Evolutionary conservation across 257 asterid genomes (phyloP), one percentile per base, ranked within the genome.

Genomic region (Ocimum tenuiflorum): DNA sequence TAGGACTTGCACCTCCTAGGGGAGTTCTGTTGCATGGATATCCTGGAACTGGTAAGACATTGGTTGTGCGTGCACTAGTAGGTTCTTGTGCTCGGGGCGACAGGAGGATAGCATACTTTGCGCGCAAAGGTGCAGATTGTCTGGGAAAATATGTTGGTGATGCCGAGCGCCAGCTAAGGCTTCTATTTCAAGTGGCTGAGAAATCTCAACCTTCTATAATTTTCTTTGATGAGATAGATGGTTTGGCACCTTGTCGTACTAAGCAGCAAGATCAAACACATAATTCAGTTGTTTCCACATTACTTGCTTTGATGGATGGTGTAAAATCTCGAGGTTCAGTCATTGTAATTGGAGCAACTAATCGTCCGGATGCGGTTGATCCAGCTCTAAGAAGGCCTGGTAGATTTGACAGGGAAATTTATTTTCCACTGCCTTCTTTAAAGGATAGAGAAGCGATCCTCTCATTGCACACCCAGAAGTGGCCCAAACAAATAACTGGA

Each of bases 341-440:
- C 55, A 84, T 94, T 49, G 99, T 94, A 56, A 94, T 94, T 60
- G 99, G 99, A 61, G 97, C 99, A 56, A 94, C 99, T 74, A 94
- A 94, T 81, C 99, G 99, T 11, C 97, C 99, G 12, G 99, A 94
- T 47, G 82, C 99, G 22, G 85, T 94, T 67, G 99, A 94, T 75
- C 91, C 99, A 48, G 99, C 99, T 82, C 83, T 94, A 75, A 85
- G 99, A 73, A 86, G 99, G 66, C 99, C 99, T 19, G 99, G 99
- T 67, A 83, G 99, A 80, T 94, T 94, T 80, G 99, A 94, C 67
- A 81, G 99, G 38, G 99, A 94, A 74, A 90, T 94, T 59, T 90
- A 88, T 68, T 94, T 94, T 66, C 99, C 97, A 53, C 81, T 94
- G 79, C 99, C 99, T 54, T 85, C 96, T 49, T 81, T 72, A 29